Conservation (phyloP, 306 rosid genomes). For the Arachis stenosperma region DNA sequence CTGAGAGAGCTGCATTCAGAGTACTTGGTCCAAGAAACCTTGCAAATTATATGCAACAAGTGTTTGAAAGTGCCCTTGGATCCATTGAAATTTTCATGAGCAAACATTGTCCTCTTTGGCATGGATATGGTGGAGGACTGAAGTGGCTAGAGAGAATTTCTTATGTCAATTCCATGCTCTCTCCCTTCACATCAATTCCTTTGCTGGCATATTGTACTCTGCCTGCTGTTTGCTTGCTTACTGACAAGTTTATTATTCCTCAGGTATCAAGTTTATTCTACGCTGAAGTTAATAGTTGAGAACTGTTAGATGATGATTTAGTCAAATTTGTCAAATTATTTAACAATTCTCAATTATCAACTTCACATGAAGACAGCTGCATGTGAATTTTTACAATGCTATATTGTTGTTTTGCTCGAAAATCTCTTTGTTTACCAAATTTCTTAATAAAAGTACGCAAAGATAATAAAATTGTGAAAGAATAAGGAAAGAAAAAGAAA, state of each 20-base stretch:
- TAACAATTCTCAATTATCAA: no score
- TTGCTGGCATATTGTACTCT: conserved; percentile 69
- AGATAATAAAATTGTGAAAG: no score
- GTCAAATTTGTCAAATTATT: no score
- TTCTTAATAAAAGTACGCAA: no score
- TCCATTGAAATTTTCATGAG: conserved; percentile 75
- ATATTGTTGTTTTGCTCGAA: no score
- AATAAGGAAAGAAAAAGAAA: no score
- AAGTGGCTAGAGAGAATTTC: conserved; percentile 68
- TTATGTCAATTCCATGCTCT: conserved; percentile 65
- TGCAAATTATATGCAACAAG: conserved; percentile 62
- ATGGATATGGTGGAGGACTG: conserved; percentile 77
- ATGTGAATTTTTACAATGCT: no score
- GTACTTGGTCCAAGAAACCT: conserved; percentile 54
- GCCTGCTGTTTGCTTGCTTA: conserved; percentile 76
- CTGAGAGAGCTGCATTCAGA: conserved; percentile 63
- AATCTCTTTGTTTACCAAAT: no score
- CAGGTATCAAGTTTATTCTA: conserved; percentile 48
- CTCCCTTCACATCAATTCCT: conserved; percentile 81
- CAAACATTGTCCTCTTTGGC: conserved; percentile 80
- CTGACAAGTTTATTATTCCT: conserved; percentile 69
- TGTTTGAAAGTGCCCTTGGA: conserved; percentile 73
- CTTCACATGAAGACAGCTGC: no score
- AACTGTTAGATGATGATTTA: no score
- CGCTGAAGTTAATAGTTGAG: no score